phyloP scores from a whole-genome alignment of 106 monocot genomes.

The Dendrobium nobile region DNA sequence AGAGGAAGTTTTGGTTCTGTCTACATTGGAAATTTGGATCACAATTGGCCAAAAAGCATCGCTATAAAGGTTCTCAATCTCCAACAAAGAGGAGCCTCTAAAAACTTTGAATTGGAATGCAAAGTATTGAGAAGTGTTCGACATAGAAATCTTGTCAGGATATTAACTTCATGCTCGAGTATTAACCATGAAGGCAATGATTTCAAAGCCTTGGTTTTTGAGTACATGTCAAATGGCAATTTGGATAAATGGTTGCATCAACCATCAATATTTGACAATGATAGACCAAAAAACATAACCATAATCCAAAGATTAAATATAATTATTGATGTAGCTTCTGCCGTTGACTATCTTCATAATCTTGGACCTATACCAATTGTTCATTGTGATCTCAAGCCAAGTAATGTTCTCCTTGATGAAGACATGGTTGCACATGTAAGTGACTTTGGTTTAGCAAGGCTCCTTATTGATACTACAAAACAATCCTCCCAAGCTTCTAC shows the following conservation, averaged over 20 bases:
- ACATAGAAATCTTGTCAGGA: conserved; percentile 38
- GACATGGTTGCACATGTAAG: background rate
- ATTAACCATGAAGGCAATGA: conserved; percentile 16
- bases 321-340: conserved; percentile 39
- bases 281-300: too few relatives aligned
- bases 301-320: conserved; percentile 25
- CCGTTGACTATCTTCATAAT: too few relatives aligned
- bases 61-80: conserved; percentile 46
- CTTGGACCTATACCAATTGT: conserved; percentile 17
- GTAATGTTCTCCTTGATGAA: background rate
- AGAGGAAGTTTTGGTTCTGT: conserved; percentile 21
- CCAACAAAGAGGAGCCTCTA: conserved; percentile 22
- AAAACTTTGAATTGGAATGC: conserved; percentile 42
- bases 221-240: conserved; percentile 33
- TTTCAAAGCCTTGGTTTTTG: conserved; percentile 27
- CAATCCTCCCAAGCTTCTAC: background rate
- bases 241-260: conserved; percentile 30
- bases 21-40: conserved; percentile 15
- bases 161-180: conserved; percentile 21
- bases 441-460: background rate
- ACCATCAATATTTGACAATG: background rate
- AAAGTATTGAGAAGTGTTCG: conserved; percentile 19
- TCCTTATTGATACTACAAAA: background rate
- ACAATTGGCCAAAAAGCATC: background rate
- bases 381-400: conserved; percentile 45